A percentile compares a stretch with the other conserved stretches of the same genome.
Evolutionary conservation across 768 basidiomycete genomes (phyloP).

Genomic region (Leccinellum luteum): DNA sequence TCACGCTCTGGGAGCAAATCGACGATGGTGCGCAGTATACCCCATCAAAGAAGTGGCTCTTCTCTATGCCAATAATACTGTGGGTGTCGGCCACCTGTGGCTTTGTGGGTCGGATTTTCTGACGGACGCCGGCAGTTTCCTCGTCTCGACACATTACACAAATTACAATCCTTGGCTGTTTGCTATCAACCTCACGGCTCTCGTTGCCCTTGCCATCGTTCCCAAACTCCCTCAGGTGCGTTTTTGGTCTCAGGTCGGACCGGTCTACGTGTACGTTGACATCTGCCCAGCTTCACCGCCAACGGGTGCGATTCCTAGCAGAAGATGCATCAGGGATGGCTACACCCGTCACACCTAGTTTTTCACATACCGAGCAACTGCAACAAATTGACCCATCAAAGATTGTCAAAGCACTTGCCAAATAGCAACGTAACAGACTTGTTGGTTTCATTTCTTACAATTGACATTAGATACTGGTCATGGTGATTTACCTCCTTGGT

Average conservation of each 20-base stretch:
- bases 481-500: constrained; percentile 14
- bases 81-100: constrained; percentile 39
- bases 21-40: constrained; percentile 99
- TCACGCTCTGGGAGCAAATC: constrained; percentile 99
- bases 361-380: constrained; percentile 48
- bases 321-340: constrained; percentile 60
- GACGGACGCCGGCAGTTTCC: constrained; percentile 57
- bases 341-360: constrained; percentile 62
- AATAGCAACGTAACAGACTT: constrained; percentile 22
- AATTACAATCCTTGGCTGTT: constrained; percentile 95
- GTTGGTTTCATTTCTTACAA: constrained; percentile 6
- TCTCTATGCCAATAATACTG: constrained; percentile 87
- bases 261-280: constrained; percentile 14
- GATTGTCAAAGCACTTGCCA: constrained; percentile 50
- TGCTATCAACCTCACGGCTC: constrained; percentile 81
- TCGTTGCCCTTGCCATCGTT: constrained; percentile 75
- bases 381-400: constrained; percentile 30
- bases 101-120: neutral
- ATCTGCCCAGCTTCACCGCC: constrained; percentile 66
- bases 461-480: constrained; percentile 16
- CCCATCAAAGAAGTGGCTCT: constrained; percentile 95
- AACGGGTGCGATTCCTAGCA: constrained; percentile 75
- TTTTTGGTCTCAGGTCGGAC: neutral
- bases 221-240: constrained; percentile 94
- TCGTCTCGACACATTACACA: constrained; percentile 97